These are phyloP conservation scores for Podochytrium sp. DNA, from an alignment of 192 early-diverging fungal species.

Conservation along the genomic window DNA sequence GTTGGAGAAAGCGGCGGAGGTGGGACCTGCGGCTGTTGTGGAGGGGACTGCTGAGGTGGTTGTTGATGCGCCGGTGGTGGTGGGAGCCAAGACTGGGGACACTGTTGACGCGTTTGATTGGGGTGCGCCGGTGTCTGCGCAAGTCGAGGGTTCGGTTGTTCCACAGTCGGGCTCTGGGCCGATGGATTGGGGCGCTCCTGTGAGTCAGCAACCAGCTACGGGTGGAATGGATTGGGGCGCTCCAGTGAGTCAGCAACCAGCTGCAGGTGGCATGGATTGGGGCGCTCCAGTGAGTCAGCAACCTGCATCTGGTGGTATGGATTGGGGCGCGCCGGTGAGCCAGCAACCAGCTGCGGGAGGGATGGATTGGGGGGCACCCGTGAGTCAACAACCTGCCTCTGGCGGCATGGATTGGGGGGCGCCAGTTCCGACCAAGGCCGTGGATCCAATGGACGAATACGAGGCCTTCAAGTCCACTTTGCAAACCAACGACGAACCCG, in stretches of 20 bases:
- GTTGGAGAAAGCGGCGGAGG: slow-evolving; percentile 50
- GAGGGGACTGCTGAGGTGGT: slow-evolving; percentile 37
- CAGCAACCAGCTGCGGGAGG: slow-evolving; percentile 19
- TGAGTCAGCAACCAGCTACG: neutral
- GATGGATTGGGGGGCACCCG: slow-evolving; percentile 52
- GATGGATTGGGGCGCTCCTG: slow-evolving; percentile 3
- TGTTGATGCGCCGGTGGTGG: slow-evolving; percentile 13
- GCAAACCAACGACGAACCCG: slow-evolving; percentile 29
- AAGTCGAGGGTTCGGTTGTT: slow-evolving; percentile 15
- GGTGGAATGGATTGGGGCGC: slow-evolving; percentile 45
- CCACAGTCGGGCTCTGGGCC: neutral
- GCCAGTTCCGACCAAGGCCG: slow-evolving; percentile 8
- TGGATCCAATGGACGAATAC: slow-evolving; percentile 44
- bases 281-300: slow-evolving; percentile 35
- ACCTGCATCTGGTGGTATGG: slow-evolving; percentile 33
- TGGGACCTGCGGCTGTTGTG: slow-evolving; percentile 36
- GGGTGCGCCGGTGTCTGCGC: slow-evolving; percentile 23
- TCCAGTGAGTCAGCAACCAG: slow-evolving; percentile 22
- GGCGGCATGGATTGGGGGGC: slow-evolving; percentile 33
- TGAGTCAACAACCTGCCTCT: neutral
- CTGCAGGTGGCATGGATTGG: slow-evolving; percentile 48
- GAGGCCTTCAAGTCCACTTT: slow-evolving; percentile 48
- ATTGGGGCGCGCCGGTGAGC: slow-evolving; percentile 48
- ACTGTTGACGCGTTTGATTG: slow-evolving; percentile 36
- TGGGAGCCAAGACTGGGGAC: slow-evolving; percentile 9